Evolutionary conservation across 305 asterid genomes (phyloP).

Genomic region (Solanum hybrid): DNA sequence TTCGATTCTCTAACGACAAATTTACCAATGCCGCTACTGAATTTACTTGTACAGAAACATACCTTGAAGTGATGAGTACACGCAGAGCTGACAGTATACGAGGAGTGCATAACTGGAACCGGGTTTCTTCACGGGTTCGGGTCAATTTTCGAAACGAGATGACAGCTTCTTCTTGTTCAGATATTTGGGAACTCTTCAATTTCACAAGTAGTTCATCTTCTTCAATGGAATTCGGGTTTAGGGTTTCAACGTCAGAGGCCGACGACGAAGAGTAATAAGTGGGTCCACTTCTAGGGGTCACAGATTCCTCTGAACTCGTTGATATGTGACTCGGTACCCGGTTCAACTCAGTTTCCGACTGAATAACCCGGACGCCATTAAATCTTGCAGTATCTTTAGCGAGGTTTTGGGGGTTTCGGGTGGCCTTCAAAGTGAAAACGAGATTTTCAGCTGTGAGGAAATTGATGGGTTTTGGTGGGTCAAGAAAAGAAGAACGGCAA

Average conservation of each 20-base stretch:
- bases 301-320: slow-evolving; percentile 53
- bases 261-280: slow-evolving; percentile 57
- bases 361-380: neutral
- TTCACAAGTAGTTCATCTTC: slow-evolving; percentile 50
- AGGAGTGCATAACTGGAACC: slow-evolving; percentile 57
- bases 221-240: slow-evolving; percentile 22
- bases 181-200: slow-evolving; percentile 45
- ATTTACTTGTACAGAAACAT: slow-evolving; percentile 55
- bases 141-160: slow-evolving; percentile 55
- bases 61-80: slow-evolving; percentile 39
- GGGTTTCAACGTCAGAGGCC: slow-evolving; percentile 44
- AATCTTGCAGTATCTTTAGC: neutral
- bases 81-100: slow-evolving; percentile 47
- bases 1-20: slow-evolving; percentile 60
- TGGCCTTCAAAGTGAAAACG: slow-evolving; percentile 27
- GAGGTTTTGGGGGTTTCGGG: neutral
- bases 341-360: slow-evolving; percentile 11
- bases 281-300: slow-evolving; percentile 21
- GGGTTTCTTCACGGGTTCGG: slow-evolving; percentile 61
- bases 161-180: slow-evolving; percentile 70
- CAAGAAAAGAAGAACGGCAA: slow-evolving; percentile 39
- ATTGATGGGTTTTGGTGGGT: slow-evolving; percentile 50
- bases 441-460: slow-evolving; percentile 46
- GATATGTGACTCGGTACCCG: slow-evolving; percentile 40
- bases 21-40: slow-evolving; percentile 73